Evolutionary conservation across 2,329 filamentous ascomycete genomes (phyloP).

Genomic region (Fusarium kyushuense): DNA sequence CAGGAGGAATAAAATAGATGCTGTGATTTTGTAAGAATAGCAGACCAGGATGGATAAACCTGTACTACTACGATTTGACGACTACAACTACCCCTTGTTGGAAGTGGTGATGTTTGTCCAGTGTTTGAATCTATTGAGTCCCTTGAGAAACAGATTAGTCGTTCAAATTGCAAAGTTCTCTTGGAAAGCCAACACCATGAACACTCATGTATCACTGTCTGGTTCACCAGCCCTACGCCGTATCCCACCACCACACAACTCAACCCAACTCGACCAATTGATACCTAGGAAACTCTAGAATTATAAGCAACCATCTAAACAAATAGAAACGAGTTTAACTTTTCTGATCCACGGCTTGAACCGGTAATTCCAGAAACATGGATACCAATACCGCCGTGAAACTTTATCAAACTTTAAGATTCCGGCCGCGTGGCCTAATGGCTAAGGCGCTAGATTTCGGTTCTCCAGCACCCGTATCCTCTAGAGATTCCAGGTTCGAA

Average conservation of each 20-base stretch:
- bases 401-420: background rate
- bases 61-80: conserved; percentile 2
- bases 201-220: background rate
- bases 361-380: rapidly evolving
- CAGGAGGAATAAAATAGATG: background rate
- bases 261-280: rapidly evolving
- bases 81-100: background rate
- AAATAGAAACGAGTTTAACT: background rate
- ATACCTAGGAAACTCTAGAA: background rate
- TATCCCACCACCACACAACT: background rate
- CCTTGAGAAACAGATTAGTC: background rate
- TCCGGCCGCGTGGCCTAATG: conserved; percentile 59
- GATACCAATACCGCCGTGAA: rapidly evolving
- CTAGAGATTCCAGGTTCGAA: conserved; percentile 58
- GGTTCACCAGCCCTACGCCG: background rate
- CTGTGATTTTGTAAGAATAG: background rate
- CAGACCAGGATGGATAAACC: background rate
- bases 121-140: too few relatives aligned
- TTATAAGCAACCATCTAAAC: background rate
- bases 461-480: conserved; percentile 43
- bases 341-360: too few relatives aligned
- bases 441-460: conserved; percentile 60
- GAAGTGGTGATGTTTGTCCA: background rate
- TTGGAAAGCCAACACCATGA: background rate
- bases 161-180: background rate